phyloP scores from a whole-genome alignment of 139 green algal species.

The Chlorella sp. region DNA sequence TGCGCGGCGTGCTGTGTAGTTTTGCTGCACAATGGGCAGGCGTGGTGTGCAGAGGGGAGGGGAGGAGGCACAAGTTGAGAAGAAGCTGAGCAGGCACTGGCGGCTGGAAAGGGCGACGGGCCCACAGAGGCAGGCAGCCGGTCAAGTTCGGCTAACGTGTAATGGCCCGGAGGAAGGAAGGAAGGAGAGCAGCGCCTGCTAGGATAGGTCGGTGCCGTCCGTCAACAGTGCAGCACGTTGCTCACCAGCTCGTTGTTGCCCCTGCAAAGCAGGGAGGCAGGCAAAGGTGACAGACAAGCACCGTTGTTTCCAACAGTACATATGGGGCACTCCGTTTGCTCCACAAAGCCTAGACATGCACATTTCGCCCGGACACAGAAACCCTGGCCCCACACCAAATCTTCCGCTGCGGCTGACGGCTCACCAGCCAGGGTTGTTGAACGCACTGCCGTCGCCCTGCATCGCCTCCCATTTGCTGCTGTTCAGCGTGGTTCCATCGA shows the following conservation, averaged over 20 bases:
- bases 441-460: neutral
- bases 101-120: no score
- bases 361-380: neutral
- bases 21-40: neutral
- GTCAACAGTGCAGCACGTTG: no score
- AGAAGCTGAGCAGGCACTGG: neutral
- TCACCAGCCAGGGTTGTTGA: constrained; percentile 8
- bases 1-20: neutral
- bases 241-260: constrained; percentile 14
- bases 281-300: no score
- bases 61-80: neutral
- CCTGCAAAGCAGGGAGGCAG: neutral
- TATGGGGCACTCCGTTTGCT: no score
- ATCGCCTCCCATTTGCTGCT: constrained; percentile 7
- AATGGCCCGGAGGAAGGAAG: no score
- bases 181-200: no score
- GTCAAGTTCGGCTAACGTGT: no score
- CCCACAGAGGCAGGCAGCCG: no score
- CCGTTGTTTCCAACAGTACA: no score
- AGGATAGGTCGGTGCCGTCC: no score
- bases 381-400: neutral
- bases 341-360: neutral
- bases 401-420: neutral
- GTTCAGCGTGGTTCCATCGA: neutral
- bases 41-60: neutral